Evolutionary conservation across 371 early-diverging fungal genomes (phyloP).

Genomic region (Apophysomyces elegans): DNA sequence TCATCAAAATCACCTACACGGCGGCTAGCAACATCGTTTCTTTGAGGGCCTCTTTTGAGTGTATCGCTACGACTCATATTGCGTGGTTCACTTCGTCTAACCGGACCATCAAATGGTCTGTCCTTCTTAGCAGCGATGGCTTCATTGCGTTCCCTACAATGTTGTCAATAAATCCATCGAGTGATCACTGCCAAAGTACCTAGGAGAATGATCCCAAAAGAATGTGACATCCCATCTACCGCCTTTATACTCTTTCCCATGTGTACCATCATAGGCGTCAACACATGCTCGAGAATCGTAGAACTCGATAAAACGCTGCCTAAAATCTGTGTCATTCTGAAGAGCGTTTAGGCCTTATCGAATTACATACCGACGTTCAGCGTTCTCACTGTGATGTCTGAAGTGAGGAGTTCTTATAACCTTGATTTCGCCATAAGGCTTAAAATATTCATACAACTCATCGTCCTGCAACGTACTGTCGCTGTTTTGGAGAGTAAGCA

Average conservation of each 20-base stretch:
- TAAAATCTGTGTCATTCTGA: constrained; percentile 18
- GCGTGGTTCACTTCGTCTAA: constrained; percentile 15
- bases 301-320: constrained; percentile 61
- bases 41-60: neutral
- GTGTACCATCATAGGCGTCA: constrained; percentile 41
- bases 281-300: constrained; percentile 58
- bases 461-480: constrained; percentile 41
- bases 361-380: constrained; percentile 20
- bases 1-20: constrained; percentile 11
- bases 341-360: neutral
- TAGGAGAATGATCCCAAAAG: constrained; percentile 59
- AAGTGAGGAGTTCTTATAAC: constrained; percentile 48
- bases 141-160: constrained; percentile 28
- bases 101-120: constrained; percentile 9
- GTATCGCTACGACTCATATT: constrained; percentile 6
- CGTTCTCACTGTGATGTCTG: constrained; percentile 26
- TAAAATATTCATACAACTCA: constrained; percentile 43
- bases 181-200: constrained; percentile 25
- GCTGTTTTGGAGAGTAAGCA: constrained; percentile 48
- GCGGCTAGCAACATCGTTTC: constrained; percentile 13
- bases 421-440: constrained; percentile 54
- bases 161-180: neutral
- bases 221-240: constrained; percentile 53
- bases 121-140: constrained; percentile 21
- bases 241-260: constrained; percentile 41